A percentile compares a stretch with the other conserved stretches of the same genome.
These are phyloP conservation scores for Laburnicola sp. DNA, from an alignment of 2,329 filamentous ascomycete genomes.

Conservation along the genomic window DNA sequence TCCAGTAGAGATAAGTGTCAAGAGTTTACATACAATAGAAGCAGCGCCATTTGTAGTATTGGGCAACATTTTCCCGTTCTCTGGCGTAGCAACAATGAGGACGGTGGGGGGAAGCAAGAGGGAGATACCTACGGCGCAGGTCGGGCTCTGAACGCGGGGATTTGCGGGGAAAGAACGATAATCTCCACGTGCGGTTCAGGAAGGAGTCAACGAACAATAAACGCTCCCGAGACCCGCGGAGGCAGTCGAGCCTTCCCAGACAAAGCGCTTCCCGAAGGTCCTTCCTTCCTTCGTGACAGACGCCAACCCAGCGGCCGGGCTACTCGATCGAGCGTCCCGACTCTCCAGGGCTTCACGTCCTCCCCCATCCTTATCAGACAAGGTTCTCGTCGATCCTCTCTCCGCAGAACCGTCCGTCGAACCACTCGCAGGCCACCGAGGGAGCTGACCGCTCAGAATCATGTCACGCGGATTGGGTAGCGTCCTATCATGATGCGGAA, in stretches of 20 bases:
- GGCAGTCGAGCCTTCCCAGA: too few species aligned
- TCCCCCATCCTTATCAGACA: slow-evolving; percentile 12
- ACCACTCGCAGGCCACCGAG: slow-evolving; percentile 5
- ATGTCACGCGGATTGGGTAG: slow-evolving; percentile 14
- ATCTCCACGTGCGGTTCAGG: slow-evolving; percentile 3
- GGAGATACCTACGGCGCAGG: too few species aligned
- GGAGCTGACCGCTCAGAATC: neutral
- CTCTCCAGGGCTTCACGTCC: neutral
- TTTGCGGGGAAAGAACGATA: neutral
- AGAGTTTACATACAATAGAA: too few species aligned
- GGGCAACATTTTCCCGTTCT: too few species aligned
- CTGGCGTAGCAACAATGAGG: too few species aligned
- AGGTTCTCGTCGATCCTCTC: slow-evolving; percentile 8
- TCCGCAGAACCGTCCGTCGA: neutral
- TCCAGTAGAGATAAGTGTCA: too few species aligned
- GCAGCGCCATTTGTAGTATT: too few species aligned
- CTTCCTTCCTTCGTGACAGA: too few species aligned
- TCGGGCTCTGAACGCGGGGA: slow-evolving; percentile 4
- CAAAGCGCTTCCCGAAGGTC: too few species aligned
- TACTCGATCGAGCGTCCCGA: slow-evolving; percentile 6
- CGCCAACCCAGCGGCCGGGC: slow-evolving; percentile 1
- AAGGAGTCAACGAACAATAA: slow-evolving; percentile 3
- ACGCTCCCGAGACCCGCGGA: neutral
- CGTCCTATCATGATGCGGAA: slow-evolving; percentile 10
- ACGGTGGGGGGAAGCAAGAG: too few species aligned